Base-by-base conservation (phyloP, 129 eudicot genomes). In the Escallonia rubra region DNA sequence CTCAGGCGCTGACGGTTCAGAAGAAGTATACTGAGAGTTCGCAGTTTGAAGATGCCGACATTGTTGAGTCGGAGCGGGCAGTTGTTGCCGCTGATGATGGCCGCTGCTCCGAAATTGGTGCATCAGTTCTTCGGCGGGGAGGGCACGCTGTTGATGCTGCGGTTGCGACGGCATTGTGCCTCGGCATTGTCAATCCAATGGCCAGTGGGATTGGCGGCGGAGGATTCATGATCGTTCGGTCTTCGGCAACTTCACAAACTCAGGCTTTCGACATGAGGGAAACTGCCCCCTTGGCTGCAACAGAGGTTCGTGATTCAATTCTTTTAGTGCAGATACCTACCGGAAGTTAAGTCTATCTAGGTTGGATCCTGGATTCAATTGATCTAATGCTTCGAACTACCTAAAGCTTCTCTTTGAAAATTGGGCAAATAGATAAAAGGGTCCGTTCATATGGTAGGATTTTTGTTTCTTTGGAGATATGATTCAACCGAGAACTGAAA, bases 101-200 rank as follows among this genome's bases (percentile, higher is more conserved):
- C 11, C 85, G 98, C 8, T 92, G 98, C 85, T 92, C 98, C 7
- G 81, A 89, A 67, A 83, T 92, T 44, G 98, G 96, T 7, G 78
- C 65, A 7, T 84, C 80, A 23, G 69, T 76, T n/a, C 95, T 93
- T 15, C 72, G 76, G 48, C 51, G 23, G 8, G 96, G 96, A 2
- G 98, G 98, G 7, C 98, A 92, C 53, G 98, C 96, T 0, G 95
- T 92, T 66, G 96, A 92, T 83, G 90, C 98, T 39, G 80, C 98
- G 5, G 98, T 91, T 53, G 91, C 96, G 3, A 78, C 80, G 12
- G 87, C 95, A 47, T 38, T 86, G 65, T 92, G 98, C 86, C 79
- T 88, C 4, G 98, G 98, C 39, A 96, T 88, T 49, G 98, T 92
- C 45, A 81, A 79, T 74, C 78, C 91, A n/a, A 81, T 76, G 91